Base-by-base conservation (phyloP, 108 stramenopile species). In the Nannochloropsis granulata region DNA sequence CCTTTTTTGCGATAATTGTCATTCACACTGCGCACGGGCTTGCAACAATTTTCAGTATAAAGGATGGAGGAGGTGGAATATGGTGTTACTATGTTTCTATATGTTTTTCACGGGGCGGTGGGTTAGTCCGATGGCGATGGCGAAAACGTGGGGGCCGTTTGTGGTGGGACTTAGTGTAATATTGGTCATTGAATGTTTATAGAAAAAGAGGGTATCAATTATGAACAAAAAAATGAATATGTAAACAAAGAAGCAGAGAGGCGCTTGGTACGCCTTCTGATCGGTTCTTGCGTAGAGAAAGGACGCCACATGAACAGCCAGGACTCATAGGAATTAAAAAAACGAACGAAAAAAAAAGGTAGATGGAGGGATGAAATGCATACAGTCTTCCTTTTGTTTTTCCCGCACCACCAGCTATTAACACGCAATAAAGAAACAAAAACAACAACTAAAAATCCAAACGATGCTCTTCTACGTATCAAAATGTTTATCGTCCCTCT, bases 1-100 rank as follows among this genome's bases (percentile, higher is more conserved):
- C 87, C 90, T 97, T 13, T 96, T 91, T 81, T 97, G 96, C 86
- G 97, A 98, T 89, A 97, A 97, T 87, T 99, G 98, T 82, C 98
- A 99, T 86, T 95, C 94, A 24, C 98, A 99, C 83, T 97, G 98
- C 10, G 96, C 95, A 16, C 89, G 88, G 82, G 96, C 97, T 1
- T 84, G 98, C 84, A 95, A 95, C 86, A 82, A 88, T 34, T 95
- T 97, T 93, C 86, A 88, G 11, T 84, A 95, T 45, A 71, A 90
- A 79, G 95, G 94, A 0, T 85, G 90, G 16, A 81, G 84, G 12
- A 89, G 91, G 26, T 99, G 95, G 96, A 92, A 97, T 85, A 99
- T 99, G 98, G 94, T 98, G 81, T 92, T 92, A 81, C 84, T 99
- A 13, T 95, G 93, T 78, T 93, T 95, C 26, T 89, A 95, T 86